phyloP scores from a whole-genome alignment of 1,139 yeast species.

The Scheffersomyces quercinus region DNA sequence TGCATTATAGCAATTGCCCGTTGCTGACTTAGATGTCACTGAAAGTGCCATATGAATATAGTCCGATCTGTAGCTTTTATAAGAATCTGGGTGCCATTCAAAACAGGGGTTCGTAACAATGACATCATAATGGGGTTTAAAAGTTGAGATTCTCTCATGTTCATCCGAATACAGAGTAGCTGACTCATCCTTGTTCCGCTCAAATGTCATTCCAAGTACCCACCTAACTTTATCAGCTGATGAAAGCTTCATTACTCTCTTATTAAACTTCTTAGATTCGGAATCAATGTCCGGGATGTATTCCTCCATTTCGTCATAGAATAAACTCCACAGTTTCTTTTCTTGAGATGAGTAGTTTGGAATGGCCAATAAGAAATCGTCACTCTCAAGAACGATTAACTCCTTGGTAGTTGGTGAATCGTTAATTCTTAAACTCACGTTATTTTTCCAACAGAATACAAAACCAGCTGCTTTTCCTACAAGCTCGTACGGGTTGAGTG shows the following conservation, averaged over 20 bases:
- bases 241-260: conserved; percentile 39
- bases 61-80: conserved; percentile 40
- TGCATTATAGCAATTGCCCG: conserved; percentile 57
- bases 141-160: conserved; percentile 32
- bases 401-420: conserved; percentile 61
- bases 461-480: conserved; percentile 77
- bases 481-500: conserved; percentile 73
- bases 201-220: conserved; percentile 45
- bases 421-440: conserved; percentile 62
- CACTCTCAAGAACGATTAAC: conserved; percentile 63
- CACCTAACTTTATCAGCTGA: conserved; percentile 43
- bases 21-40: conserved; percentile 35
- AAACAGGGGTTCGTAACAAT: conserved; percentile 41
- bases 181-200: conserved; percentile 28
- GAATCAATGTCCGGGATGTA: conserved; percentile 18
- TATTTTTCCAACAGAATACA: conserved; percentile 72
- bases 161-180: conserved; percentile 26
- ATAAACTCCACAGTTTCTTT: conserved; percentile 37
- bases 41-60: conserved; percentile 44
- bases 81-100: conserved; percentile 47
- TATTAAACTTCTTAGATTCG: conserved; percentile 35
- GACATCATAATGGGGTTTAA: conserved; percentile 47
- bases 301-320: conserved; percentile 26
- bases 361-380: conserved; percentile 67
- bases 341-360: conserved; percentile 49